Base-by-base conservation (phyloP, 2,329 filamentous ascomycete genomes). In the Exophiala xenobiotica region DNA sequence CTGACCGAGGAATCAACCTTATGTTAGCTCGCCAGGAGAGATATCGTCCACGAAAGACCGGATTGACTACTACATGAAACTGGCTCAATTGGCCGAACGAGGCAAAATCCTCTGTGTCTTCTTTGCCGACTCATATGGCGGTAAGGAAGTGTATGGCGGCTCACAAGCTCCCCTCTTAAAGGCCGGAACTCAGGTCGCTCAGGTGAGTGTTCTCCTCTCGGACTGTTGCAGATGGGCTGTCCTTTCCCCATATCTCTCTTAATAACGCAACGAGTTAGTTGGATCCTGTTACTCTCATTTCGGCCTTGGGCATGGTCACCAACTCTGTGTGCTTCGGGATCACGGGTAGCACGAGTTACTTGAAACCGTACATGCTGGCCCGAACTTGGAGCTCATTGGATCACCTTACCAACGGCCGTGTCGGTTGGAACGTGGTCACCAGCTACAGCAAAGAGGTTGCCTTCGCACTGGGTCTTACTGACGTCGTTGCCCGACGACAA, bases 361-460 rank as follows among this genome's bases (percentile, higher is more conserved):
- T 87, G 64, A 78, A 82, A 61, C 84, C 85, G 0, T 87, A 85
- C 61, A 78, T 85, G 58, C 70, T 87, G 11, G 84, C 85, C 0
- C 69, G 84, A 14, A 69, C 82, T n/a, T 67, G 87, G 6, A 81
- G 78, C 2, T 87, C 84, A 0, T 71, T 86, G 0, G 85, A 87
- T 61, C 84, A 87, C 63, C 68, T 87, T 6, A 81, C 81, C 0
- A 79, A 79, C 37, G 83, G 83, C n/a, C 72, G 84, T 68, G 73
- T 85, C 24, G 82, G 79, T 0, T 84, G 82, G 82, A 86, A 86
- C 55, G 83, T 86, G n/a, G 83, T 87, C 0, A 85, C 82, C 0
- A 76, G 72, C 0, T 83, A 78, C 74, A 74, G 86, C 1, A 81
- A 87, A 60, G 83, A 78, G 2, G 84, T 84, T 0, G 83, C 84